phyloP scores from a whole-genome alignment of 2,329 filamentous ascomycete species.

The Aspergillus pseudoterreus region DNA sequence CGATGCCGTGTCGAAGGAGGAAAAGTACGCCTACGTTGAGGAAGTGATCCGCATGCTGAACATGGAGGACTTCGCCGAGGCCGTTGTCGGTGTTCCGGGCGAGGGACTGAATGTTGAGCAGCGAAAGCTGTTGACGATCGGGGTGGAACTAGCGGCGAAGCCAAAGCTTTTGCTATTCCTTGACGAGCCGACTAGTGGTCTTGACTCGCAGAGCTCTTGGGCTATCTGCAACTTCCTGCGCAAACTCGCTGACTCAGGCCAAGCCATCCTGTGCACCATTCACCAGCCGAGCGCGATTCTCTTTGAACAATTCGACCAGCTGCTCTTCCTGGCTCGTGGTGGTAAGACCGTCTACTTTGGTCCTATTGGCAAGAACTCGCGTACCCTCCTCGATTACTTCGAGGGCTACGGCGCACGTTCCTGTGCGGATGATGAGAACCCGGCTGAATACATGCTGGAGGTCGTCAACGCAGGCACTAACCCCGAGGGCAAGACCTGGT shows the following conservation, averaged over 20 bases:
- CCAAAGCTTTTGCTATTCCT: conserved; percentile 82
- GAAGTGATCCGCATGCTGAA: conserved; percentile 83
- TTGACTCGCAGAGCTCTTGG: conserved; percentile 89
- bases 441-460: conserved; percentile 69
- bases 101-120: conserved; percentile 65
- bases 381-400: conserved; percentile 60
- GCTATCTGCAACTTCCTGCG: conserved; percentile 79
- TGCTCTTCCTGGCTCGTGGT: conserved; percentile 60
- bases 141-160: conserved; percentile 87
- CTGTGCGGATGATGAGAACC: conserved; percentile 62
- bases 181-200: conserved; percentile 87
- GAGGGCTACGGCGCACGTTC: conserved; percentile 56
- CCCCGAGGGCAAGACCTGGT: conserved; percentile 52
- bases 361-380: conserved; percentile 57
- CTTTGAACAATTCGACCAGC: conserved; percentile 72
- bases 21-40: conserved; percentile 82
- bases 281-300: conserved; percentile 89
- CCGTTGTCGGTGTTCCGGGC: conserved; percentile 80
- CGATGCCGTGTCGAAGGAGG: conserved; percentile 61
- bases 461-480: conserved; percentile 46
- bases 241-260: conserved; percentile 80
- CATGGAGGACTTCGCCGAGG: conserved; percentile 85
- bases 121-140: conserved; percentile 75
- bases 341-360: conserved; percentile 67
- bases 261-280: conserved; percentile 88